Conservation (phyloP, 1,284 basidiomycete genomes). For the Cutaneotrichosporon mucoides region DNA sequence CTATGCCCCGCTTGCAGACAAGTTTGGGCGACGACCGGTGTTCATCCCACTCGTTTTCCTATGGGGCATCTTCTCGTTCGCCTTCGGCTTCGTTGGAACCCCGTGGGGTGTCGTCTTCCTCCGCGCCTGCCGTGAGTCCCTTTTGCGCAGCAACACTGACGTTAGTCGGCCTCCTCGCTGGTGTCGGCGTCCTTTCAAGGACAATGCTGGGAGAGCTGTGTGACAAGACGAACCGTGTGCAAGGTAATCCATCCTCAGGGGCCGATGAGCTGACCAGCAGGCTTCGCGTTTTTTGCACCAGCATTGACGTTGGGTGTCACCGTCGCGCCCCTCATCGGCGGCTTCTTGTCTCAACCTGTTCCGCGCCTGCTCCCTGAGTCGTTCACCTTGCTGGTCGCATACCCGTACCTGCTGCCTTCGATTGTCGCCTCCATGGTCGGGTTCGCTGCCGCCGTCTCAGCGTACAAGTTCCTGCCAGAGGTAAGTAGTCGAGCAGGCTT, state of each 20-base stretch:
- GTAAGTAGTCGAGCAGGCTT: conserved; percentile 9
- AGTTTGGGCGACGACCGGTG: conserved; percentile 32
- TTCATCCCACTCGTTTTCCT: conserved; percentile 22
- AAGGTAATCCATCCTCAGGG: conserved; percentile 20
- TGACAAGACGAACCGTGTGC: conserved; percentile 35
- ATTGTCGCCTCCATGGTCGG: conserved; percentile 26
- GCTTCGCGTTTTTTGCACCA: conserved; percentile 39
- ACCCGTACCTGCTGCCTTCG: conserved; percentile 42
- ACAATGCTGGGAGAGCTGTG: conserved; percentile 43
- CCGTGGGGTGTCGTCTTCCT: conserved; percentile 23
- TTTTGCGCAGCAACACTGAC: background rate
- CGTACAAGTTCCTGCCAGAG: conserved; percentile 35
- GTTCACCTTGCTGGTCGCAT: conserved; percentile 23
- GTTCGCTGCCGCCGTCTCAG: conserved; percentile 17
- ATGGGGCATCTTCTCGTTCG: conserved; percentile 24
- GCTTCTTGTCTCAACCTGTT: conserved; percentile 21
- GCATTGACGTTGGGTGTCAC: conserved; percentile 35
- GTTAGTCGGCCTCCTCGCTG: conserved; percentile 35
- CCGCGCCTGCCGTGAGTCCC: conserved; percentile 28
- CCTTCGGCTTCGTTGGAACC: conserved; percentile 22
- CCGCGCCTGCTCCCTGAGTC: conserved; percentile 32
- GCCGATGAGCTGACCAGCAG: conserved; percentile 9
- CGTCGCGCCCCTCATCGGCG: conserved; percentile 39
- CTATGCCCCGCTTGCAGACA: conserved; percentile 35
- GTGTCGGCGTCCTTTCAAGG: conserved; percentile 36